Evolutionary conservation across 2,329 filamentous ascomycete species (phyloP).

Genomic region (Juglanconis oblonga): DNA sequence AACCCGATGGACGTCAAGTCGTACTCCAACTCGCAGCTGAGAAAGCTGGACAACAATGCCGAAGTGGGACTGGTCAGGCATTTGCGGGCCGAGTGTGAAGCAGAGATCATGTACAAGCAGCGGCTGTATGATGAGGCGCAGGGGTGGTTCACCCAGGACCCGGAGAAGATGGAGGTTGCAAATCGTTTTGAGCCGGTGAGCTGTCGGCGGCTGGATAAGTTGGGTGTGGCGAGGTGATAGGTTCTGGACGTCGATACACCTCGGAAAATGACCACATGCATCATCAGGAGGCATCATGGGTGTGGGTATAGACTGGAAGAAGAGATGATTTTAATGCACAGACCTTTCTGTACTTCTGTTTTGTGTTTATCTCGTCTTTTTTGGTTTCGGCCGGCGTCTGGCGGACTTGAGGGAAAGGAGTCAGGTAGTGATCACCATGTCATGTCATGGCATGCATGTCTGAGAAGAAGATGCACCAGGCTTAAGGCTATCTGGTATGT

Average conservation of each 20-base stretch:
- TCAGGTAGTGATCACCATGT: too few relatives aligned
- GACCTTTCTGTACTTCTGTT: too few relatives aligned
- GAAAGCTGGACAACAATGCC: conserved; percentile 71
- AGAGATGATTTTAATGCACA: too few relatives aligned
- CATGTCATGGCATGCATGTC: too few relatives aligned
- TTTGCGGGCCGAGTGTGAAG: conserved; percentile 70
- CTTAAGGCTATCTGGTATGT: too few relatives aligned
- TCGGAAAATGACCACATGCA: not conserved
- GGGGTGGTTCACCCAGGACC: conserved; percentile 83
- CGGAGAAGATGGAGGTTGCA: conserved; percentile 74
- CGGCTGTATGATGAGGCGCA: conserved; percentile 73
- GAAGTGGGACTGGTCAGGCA: conserved; percentile 69
- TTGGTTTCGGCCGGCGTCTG: too few relatives aligned
- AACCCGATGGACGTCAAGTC: conserved; percentile 74
- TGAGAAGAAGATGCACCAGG: too few relatives aligned
- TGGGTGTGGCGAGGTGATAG: conserved; percentile 29
- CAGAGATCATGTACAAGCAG: conserved; percentile 64
- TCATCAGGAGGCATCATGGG: not conserved
- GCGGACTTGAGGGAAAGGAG: too few relatives aligned
- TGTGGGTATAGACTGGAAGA: not conserved
- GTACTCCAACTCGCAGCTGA: conserved; percentile 66
- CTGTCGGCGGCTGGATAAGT: conserved; percentile 48
- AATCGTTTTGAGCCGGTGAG: conserved; percentile 48
- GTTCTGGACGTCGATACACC: not conserved
- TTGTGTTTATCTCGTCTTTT: too few relatives aligned